A percentile compares a stretch with the other conserved stretches of the same genome.
Evolutionary conservation across 2,329 filamentous ascomycete species (phyloP).

Genomic region (Calonectria fujianensis): DNA sequence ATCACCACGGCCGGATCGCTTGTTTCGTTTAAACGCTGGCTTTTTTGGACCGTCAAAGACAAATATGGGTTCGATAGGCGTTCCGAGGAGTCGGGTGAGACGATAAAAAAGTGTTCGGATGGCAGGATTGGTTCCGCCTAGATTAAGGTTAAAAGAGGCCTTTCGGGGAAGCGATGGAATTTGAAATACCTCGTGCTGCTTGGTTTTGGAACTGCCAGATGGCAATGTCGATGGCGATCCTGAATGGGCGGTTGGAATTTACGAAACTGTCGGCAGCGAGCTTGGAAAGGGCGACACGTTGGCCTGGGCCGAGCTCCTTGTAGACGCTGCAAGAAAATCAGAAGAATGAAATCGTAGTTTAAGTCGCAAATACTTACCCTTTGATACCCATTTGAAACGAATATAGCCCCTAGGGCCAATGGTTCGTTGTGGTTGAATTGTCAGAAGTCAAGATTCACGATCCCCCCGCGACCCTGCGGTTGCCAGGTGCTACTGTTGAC

Average conservation of each 20-base stretch:
- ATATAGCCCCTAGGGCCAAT: constrained; percentile 37
- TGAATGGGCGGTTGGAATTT: constrained; percentile 81
- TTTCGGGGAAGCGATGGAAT: not conserved
- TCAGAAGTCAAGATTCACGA: constrained; percentile 47
- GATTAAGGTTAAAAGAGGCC: constrained; percentile 34
- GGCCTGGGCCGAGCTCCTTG: constrained; percentile 88
- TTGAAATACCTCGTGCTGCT: constrained; percentile 78
- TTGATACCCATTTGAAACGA: constrained; percentile 76
- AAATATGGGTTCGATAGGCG: constrained; percentile 90
- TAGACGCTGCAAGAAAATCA: constrained; percentile 79
- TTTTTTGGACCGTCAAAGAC: constrained; percentile 93
- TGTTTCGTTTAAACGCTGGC: constrained; percentile 91
- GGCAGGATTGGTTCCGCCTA: constrained; percentile 90
- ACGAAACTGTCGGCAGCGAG: constrained; percentile 87
- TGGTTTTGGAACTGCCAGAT: constrained; percentile 99
- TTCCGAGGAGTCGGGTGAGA: constrained; percentile 83
- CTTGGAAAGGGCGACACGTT: constrained; percentile 87
- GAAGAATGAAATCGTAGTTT: not conserved
- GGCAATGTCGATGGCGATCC: constrained; percentile 93
- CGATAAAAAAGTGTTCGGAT: constrained; percentile 95
- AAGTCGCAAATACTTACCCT: constrained; percentile 65
- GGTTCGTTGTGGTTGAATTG: constrained; percentile 32
- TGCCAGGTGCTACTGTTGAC: constrained; percentile 54
- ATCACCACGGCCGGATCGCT: constrained; percentile 79
- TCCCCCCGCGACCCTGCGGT: constrained; percentile 58